A percentile compares a stretch with the other conserved stretches of the same genome.
phyloP scores from a whole-genome alignment of 306 rosid species.

The Hippophae tibetana region DNA sequence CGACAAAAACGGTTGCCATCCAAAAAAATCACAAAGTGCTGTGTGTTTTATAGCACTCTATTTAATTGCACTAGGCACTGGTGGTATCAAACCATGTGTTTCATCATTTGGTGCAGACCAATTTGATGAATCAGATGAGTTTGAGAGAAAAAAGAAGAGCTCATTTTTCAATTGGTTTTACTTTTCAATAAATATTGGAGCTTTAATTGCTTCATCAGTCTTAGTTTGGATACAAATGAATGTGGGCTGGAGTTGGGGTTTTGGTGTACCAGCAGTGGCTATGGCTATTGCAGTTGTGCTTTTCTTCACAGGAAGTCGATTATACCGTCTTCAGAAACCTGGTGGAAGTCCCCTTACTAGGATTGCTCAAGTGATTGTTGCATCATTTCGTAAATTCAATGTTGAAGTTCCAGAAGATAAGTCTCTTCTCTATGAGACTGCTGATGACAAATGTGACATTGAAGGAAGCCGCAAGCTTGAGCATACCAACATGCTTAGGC shows the following conservation, averaged over 20 bases:
- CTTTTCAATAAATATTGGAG: conserved; percentile 9
- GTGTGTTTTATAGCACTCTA: conserved; percentile 4
- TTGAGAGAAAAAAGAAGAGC: conserved; percentile 13
- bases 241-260: conserved; percentile 15
- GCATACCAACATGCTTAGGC: conserved; percentile 8
- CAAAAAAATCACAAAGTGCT: conserved; percentile 1
- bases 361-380: conserved; percentile 11
- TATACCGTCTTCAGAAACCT: conserved; percentile 12
- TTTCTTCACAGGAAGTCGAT: conserved; percentile 7
- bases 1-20: conserved; percentile 1
- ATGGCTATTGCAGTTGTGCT: conserved; percentile 14
- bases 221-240: conserved; percentile 15
- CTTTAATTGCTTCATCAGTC: conserved; percentile 9
- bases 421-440: conserved; percentile 10
- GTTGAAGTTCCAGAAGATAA: conserved; percentile 12
- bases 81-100: conserved; percentile 18
- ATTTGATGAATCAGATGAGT: conserved; percentile 11
- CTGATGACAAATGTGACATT: conserved; percentile 5
- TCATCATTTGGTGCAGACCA: conserved; percentile 16
- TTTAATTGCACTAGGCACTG: conserved; percentile 11
- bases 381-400: conserved; percentile 10
- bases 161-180: conserved; percentile 16
- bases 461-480: conserved; percentile 15
- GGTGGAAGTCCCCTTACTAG: conserved; percentile 10
- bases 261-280: conserved; percentile 11